These are phyloP conservation scores for Trichoderma oligosporum DNA, from an alignment of 2,329 filamentous ascomycete species.

Conservation along the genomic window DNA sequence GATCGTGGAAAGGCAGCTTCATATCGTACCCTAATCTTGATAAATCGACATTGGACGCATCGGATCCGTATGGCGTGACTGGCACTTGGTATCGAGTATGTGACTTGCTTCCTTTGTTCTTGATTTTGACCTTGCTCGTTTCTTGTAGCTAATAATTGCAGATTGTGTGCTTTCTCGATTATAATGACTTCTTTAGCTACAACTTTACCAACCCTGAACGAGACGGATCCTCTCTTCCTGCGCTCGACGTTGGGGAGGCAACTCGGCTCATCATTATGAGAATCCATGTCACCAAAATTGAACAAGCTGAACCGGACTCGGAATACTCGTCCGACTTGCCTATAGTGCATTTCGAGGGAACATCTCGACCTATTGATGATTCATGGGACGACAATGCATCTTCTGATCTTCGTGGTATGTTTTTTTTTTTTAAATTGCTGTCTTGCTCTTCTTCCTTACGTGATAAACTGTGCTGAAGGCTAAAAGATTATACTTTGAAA, in stretches of 20 bases:
- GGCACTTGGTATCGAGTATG: slow-evolving; percentile 68
- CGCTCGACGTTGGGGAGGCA: slow-evolving; percentile 62
- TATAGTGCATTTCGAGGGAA: slow-evolving; percentile 65
- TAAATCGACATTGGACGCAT: slow-evolving; percentile 43
- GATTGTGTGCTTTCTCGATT: slow-evolving; percentile 57
- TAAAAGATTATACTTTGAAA: slow-evolving; percentile 31
- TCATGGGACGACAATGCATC: slow-evolving; percentile 66
- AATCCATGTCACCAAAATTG: slow-evolving; percentile 58
- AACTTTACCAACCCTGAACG: slow-evolving; percentile 57
- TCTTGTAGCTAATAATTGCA: slow-evolving; percentile 22
- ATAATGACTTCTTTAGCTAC: slow-evolving; percentile 67
- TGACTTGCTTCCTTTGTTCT: slow-evolving; percentile 7
- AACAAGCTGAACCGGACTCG: slow-evolving; percentile 53
- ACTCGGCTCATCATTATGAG: slow-evolving; percentile 68
- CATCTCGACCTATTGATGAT: slow-evolving; percentile 58
- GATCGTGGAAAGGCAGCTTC: slow-evolving; percentile 52
- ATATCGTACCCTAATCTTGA: slow-evolving; percentile 35
- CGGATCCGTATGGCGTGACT: slow-evolving; percentile 67
- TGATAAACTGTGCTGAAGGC: slow-evolving; percentile 22
- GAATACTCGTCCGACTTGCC: slow-evolving; percentile 57
- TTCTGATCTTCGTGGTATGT: slow-evolving; percentile 59
- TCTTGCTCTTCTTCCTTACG: not conserved
- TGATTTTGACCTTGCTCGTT: not conserved
- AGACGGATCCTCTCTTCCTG: slow-evolving; percentile 43
- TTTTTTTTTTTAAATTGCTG: slow-evolving; percentile 18